Evolutionary conservation across 78 protist species (phyloP).

Genomic region (Tieghemostelium lacteum): DNA sequence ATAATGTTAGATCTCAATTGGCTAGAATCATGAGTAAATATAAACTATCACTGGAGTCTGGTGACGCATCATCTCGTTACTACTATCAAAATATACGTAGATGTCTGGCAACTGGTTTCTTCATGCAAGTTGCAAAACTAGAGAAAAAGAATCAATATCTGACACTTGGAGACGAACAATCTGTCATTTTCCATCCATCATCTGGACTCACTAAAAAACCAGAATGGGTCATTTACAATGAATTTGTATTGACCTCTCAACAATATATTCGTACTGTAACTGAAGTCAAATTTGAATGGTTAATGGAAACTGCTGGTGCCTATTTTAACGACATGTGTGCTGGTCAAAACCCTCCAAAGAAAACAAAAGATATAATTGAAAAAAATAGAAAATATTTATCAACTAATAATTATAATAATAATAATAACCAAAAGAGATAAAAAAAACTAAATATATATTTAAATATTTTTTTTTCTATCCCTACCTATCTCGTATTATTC

Average conservation of each 20-base stretch:
- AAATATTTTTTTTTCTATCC: no score
- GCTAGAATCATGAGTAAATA: constrained; percentile 85
- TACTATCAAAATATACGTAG: constrained; percentile 95
- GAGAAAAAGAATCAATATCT: constrained; percentile 96
- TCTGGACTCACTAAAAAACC: constrained; percentile 94
- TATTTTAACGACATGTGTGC: constrained; percentile 8
- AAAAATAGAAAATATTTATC: constrained; percentile 7
- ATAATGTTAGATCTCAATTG: constrained; percentile 95
- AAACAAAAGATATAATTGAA: constrained; percentile 29
- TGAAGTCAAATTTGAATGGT: constrained; percentile 94
- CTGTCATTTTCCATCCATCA: constrained; percentile 96
- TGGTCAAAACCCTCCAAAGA: no score
- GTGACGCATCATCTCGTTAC: constrained; percentile 31
- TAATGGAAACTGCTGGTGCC: constrained; percentile 16
- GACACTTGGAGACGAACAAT: constrained; percentile 97
- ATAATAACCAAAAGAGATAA: no score
- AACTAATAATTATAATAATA: no score
- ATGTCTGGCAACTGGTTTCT: constrained; percentile 95
- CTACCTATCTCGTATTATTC: no score
- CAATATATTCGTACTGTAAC: constrained; percentile 97
- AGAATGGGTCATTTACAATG: constrained; percentile 98
- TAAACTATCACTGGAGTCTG: constrained; percentile 72
- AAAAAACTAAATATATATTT: no score
- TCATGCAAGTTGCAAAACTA: constrained; percentile 98
- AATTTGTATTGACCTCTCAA: constrained; percentile 97